Conservation (phyloP, 768 basidiomycete genomes). For the Hericium coralloides region DNA sequence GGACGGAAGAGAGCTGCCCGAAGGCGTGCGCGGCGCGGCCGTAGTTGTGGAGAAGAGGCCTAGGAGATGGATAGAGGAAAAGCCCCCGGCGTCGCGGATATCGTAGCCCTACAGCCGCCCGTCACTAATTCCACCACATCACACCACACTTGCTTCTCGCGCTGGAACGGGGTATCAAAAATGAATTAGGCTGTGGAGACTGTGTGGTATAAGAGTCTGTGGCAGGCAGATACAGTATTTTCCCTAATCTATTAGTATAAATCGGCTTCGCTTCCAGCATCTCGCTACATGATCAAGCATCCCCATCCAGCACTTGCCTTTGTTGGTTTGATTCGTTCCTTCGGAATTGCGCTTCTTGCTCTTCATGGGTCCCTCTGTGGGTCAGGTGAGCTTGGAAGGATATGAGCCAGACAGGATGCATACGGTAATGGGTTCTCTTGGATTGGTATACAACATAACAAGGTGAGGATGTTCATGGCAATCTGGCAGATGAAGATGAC, state of each 20-base stretch:
- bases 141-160: neutral
- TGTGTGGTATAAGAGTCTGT: neutral
- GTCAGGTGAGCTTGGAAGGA: neutral
- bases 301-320: neutral
- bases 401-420: neutral
- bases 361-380: slow-evolving; percentile 49
- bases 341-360: slow-evolving; percentile 49
- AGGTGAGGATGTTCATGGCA: slow-evolving; percentile 53
- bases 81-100: slow-evolving; percentile 13
- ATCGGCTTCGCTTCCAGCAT: neutral
- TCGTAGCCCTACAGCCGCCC: neutral
- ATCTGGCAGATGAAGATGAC: slow-evolving; percentile 78
- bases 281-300: neutral
- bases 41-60: slow-evolving; percentile 51
- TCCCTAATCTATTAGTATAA: neutral
- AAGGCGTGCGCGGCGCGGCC: slow-evolving; percentile 14
- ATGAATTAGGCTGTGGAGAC: neutral
- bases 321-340: slow-evolving; percentile 6
- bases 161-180: neutral
- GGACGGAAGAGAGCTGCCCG: slow-evolving; percentile 32
- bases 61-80: slow-evolving; percentile 80
- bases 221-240: neutral
- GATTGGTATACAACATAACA: slow-evolving; percentile 66
- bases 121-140: neutral
- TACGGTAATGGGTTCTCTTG: slow-evolving; percentile 61